phyloP scores from a whole-genome alignment of 1,284 basidiomycete species.

The Trichosporon coremiiforme region DNA sequence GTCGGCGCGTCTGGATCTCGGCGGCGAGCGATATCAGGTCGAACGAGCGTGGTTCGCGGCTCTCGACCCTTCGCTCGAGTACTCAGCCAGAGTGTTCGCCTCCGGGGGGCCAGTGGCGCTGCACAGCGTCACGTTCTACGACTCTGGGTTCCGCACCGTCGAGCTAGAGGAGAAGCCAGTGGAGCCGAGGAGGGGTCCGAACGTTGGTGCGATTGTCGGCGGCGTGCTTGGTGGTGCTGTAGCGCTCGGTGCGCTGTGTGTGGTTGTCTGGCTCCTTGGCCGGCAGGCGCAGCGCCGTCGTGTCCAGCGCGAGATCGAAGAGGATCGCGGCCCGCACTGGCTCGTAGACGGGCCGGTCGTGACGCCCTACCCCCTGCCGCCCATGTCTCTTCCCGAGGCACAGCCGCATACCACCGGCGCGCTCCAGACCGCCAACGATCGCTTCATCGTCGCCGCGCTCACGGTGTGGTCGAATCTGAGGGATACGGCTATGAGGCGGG shows the following conservation, averaged over 20 bases:
- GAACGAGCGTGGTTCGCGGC: not conserved
- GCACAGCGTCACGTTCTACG: not conserved
- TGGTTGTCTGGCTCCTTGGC: not conserved
- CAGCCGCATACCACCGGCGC: not conserved
- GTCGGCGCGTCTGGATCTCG: not conserved
- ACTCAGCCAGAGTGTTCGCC: not conserved
- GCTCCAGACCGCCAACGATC: not conserved
- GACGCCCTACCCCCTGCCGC: not conserved
- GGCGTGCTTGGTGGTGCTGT: not conserved
- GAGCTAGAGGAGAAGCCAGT: not conserved
- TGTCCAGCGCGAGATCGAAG: not conserved
- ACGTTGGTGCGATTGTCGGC: not conserved
- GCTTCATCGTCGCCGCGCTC: not conserved
- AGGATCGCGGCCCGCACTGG: not conserved
- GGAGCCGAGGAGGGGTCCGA: not conserved
- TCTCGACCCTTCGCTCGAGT: not conserved
- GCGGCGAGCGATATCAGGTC: not conserved
- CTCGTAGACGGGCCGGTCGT: not conserved
- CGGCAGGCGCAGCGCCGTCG: not conserved
- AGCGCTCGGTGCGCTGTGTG: not conserved
- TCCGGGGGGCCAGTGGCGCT: not conserved
- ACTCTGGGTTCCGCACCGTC: not conserved
- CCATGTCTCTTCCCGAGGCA: not conserved
- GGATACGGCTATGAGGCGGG: not conserved
- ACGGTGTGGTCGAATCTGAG: not conserved